A percentile compares a stretch with the other conserved stretches of the same genome.
phyloP scores from a whole-genome alignment of 805 yeast species.

The Saccharomycopsis schoenii region DNA sequence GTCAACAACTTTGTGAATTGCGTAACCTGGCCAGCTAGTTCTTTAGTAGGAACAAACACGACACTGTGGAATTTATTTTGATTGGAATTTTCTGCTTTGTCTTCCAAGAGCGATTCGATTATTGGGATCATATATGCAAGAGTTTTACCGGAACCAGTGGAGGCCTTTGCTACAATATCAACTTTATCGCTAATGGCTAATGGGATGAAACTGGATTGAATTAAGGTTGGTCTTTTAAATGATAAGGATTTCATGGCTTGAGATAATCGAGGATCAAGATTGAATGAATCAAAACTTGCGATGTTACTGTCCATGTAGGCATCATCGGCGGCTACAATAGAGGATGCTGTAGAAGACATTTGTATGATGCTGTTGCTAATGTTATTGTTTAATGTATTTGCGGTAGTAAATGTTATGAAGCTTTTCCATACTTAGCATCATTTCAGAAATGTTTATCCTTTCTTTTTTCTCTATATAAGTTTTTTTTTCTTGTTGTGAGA shows the following conservation, averaged over 20 bases:
- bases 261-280: conserved; percentile 68
- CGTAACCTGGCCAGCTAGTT: conserved; percentile 77
- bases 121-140: conserved; percentile 97
- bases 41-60: conserved; percentile 87
- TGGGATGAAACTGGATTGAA: conserved; percentile 88
- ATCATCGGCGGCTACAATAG: conserved; percentile 41
- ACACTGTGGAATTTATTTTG: conserved; percentile 36
- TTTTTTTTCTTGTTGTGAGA: background rate
- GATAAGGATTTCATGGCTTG: conserved; percentile 81
- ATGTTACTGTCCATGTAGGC: conserved; percentile 63
- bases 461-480: background rate
- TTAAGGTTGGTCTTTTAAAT: conserved; percentile 76
- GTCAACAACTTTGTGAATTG: conserved; percentile 60
- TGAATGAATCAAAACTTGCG: conserved; percentile 61
- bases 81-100: conserved; percentile 22
- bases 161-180: conserved; percentile 98
- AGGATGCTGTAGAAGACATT: background rate
- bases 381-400: background rate
- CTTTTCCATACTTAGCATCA: background rate
- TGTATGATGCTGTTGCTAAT: background rate
- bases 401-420: too few species aligned
- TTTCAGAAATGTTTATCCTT: background rate
- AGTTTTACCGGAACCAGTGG: conserved; percentile 98
- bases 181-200: conserved; percentile 82
- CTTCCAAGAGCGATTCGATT: conserved; percentile 58